A percentile compares a stretch with the other conserved stretches of the same genome.
phyloP scores from a whole-genome alignment of 2,329 filamentous ascomycete genomes.

The Ophiostoma piceae region DNA sequence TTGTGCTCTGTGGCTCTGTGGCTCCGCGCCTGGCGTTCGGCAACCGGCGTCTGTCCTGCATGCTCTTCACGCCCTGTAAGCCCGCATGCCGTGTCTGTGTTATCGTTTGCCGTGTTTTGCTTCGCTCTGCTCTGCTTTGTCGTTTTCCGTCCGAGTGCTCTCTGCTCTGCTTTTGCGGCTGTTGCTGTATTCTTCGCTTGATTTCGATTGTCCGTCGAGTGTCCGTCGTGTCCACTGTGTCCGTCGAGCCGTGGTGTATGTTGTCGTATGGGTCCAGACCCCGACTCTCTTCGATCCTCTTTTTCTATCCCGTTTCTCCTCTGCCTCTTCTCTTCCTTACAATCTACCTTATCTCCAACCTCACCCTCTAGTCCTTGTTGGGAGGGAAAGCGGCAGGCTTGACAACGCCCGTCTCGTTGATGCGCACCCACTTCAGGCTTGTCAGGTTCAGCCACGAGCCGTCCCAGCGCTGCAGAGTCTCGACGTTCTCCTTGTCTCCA shows the following conservation, averaged over 20 bases:
- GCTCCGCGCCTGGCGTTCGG: not conserved
- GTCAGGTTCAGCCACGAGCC: slow-evolving; percentile 77
- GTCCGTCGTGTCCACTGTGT: not conserved
- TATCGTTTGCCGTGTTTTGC: not conserved
- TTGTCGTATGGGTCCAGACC: not conserved
- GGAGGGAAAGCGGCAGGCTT: slow-evolving; percentile 76
- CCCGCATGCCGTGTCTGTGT: not conserved
- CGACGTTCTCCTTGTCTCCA: slow-evolving; percentile 58
- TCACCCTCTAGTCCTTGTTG: slow-evolving; percentile 32
- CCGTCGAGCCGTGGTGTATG: not conserved
- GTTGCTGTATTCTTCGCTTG: slow-evolving; percentile 1
- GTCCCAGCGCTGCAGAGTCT: slow-evolving; percentile 68
- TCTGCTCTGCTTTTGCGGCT: not conserved
- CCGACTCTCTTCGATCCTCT: not conserved
- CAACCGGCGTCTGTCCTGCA: slow-evolving; percentile 12
- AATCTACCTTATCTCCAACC: not conserved
- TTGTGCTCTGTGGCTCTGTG: too few relatives aligned
- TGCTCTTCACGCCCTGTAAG: not conserved
- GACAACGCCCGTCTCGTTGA: slow-evolving; percentile 60
- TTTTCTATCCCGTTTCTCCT: too few relatives aligned
- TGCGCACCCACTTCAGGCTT: slow-evolving; percentile 69
- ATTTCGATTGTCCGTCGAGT: not conserved
- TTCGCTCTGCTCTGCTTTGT: not conserved
- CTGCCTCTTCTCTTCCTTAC: not conserved
- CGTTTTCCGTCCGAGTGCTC: not conserved